Evolutionary conservation across 208 protist species (phyloP).

Genomic region (Leishmania aethiopica): DNA sequence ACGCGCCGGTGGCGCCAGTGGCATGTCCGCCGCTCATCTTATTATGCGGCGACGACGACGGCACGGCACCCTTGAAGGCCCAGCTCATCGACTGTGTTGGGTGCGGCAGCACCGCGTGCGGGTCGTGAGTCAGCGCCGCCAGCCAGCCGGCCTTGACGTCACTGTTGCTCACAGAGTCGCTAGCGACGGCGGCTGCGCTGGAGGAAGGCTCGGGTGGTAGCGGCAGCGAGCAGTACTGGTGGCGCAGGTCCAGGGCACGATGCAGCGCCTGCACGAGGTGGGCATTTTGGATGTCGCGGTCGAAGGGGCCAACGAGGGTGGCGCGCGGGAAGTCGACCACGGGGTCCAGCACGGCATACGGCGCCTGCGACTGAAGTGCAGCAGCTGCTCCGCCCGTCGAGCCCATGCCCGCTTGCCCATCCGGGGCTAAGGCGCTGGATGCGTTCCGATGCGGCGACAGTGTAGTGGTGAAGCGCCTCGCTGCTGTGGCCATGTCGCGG

Average conservation of each 20-base stretch:
- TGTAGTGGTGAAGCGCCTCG: background rate
- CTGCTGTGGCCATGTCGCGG: background rate
- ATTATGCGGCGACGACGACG: conserved; percentile 4
- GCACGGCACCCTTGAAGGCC: conserved; percentile 38
- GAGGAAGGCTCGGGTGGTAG: conserved; percentile 14
- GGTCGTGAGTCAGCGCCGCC: conserved; percentile 39
- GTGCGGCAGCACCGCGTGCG: conserved; percentile 32
- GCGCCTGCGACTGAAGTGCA: conserved; percentile 20
- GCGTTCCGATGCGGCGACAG: background rate
- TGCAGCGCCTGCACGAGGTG: conserved; percentile 66
- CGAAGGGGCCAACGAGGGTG: conserved; percentile 57
- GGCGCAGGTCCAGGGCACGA: conserved; percentile 74
- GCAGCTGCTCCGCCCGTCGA: background rate
- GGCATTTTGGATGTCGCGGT: conserved; percentile 71
- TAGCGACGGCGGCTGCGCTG: background rate
- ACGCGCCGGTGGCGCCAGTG: background rate
- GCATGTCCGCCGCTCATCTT: background rate
- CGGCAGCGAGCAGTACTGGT: conserved; percentile 54
- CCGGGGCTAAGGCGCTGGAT: background rate
- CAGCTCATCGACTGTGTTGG: conserved; percentile 40
- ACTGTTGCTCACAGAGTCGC: background rate
- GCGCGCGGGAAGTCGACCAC: conserved; percentile 71
- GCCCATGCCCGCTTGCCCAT: background rate
- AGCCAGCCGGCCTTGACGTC: conserved; percentile 35
- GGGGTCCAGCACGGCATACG: conserved; percentile 72